Evolutionary conservation across 257 asterid genomes (phyloP).

Genomic region (Solanum sejunctum): DNA sequence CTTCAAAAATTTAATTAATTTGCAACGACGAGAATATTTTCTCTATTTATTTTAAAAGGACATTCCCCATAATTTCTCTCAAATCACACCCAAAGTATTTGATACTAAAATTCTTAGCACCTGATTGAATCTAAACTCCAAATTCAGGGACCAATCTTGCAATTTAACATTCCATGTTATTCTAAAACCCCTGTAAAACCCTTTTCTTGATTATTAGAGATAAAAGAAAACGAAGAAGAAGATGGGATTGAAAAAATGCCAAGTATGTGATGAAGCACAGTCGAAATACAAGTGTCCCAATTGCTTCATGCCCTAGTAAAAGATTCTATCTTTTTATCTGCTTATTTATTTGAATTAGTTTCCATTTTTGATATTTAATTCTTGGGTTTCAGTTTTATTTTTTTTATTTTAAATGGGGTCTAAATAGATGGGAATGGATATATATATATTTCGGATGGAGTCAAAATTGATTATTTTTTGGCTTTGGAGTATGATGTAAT

Average conservation of each 20-base stretch:
- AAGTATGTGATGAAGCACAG: constrained; percentile 51
- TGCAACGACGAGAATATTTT: too few species aligned
- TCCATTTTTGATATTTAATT: neutral
- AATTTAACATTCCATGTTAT: neutral
- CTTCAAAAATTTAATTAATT: too few species aligned
- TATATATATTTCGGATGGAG: too few species aligned
- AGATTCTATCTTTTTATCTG: neutral
- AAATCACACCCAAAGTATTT: neutral
- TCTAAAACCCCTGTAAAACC: neutral
- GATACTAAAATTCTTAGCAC: neutral
- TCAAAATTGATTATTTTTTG: too few species aligned
- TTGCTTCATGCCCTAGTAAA: constrained; percentile 64
- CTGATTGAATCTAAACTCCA: neutral
- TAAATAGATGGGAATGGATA: neutral
- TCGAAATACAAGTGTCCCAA: constrained; percentile 87
- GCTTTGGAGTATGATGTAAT: too few species aligned
- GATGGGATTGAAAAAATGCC: constrained; percentile 52
- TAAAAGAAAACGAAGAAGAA: neutral
- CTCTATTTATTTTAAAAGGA: too few species aligned
- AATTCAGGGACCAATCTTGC: neutral
- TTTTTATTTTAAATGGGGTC: neutral
- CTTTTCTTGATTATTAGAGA: neutral
- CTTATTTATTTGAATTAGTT: neutral
- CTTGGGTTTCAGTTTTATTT: neutral
- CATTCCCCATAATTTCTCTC: too few species aligned